phyloP scores from a whole-genome alignment of 306 rosid species.

The Dryas alaskensis region DNA sequence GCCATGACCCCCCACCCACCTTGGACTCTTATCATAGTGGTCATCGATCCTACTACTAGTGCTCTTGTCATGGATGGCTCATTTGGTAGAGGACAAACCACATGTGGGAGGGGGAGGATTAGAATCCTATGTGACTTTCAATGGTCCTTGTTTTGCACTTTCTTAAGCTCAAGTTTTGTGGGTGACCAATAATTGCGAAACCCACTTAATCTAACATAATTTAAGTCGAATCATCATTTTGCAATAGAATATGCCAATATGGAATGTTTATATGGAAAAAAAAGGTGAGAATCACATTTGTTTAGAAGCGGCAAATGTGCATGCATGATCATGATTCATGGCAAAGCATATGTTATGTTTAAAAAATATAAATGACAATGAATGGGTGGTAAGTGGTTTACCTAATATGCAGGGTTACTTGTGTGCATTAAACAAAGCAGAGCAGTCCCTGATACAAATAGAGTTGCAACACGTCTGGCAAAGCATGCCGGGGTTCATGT shows the following conservation, averaged over 20 bases:
- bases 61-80: constrained; percentile 16
- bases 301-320: constrained; percentile 27
- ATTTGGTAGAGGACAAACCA: constrained; percentile 46
- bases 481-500: constrained; percentile 16
- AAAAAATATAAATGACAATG: too few relatives aligned
- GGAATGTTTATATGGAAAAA: constrained; percentile 34
- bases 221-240: not conserved
- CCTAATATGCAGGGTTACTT: constrained; percentile 10
- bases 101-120: constrained; percentile 41
- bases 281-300: constrained; percentile 17
- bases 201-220: not conserved
- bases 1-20: constrained; percentile 38
- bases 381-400: constrained; percentile 21
- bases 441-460: constrained; percentile 31
- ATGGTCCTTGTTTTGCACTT: constrained; percentile 36
- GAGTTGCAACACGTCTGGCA: constrained; percentile 34
- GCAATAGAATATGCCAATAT: constrained; percentile 1
- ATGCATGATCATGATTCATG: not conserved
- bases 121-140: constrained; percentile 69
- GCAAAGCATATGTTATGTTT: not conserved
- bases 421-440: constrained; percentile 29
- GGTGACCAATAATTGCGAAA: constrained; percentile 56
- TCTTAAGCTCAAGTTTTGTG: constrained; percentile 28
- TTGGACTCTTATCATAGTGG: constrained; percentile 33
- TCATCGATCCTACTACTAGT: not conserved